Conservation (phyloP, 2,329 filamentous ascomycete genomes). For the Cercospora sp. region DNA sequence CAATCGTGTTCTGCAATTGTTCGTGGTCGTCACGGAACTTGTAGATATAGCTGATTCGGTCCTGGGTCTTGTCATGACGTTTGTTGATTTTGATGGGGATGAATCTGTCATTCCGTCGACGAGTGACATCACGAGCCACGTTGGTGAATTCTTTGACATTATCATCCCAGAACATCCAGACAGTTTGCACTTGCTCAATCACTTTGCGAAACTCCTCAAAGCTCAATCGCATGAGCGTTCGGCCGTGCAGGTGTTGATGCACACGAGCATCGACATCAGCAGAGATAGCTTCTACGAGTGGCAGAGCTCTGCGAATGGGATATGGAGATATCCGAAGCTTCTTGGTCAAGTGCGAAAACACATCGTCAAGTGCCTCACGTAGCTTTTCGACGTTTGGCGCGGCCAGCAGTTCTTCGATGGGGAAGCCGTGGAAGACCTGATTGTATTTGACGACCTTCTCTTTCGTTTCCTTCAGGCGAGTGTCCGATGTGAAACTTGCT, state of each 20-base stretch:
- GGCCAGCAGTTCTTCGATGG: slow-evolving; percentile 88
- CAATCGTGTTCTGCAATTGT: slow-evolving; percentile 92
- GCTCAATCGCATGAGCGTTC: slow-evolving; percentile 85
- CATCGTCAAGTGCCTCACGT: slow-evolving; percentile 82
- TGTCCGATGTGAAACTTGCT: slow-evolving; percentile 94
- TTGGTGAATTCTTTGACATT: slow-evolving; percentile 98
- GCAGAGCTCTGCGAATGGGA: slow-evolving; percentile 84
- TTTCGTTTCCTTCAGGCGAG: slow-evolving; percentile 90
- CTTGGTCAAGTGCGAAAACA: slow-evolving; percentile 95
- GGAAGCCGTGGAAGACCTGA: slow-evolving; percentile 97
- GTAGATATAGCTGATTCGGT: slow-evolving; percentile 86
- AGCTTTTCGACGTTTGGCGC: slow-evolving; percentile 87
- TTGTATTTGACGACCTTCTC: slow-evolving; percentile 99
- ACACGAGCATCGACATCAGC: slow-evolving; percentile 85
- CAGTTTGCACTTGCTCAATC: slow-evolving; percentile 78
- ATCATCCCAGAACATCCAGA: slow-evolving; percentile 93
- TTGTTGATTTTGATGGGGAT: slow-evolving; percentile 96
- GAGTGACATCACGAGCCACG: slow-evolving; percentile 89
- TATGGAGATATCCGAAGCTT: slow-evolving; percentile 96
- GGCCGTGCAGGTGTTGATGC: slow-evolving; percentile 81
- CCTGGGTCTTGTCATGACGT: slow-evolving; percentile 84
- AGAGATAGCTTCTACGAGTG: slow-evolving; percentile 95
- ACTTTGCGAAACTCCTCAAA: slow-evolving; percentile 85
- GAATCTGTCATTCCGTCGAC: slow-evolving; percentile 93
- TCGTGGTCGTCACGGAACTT: slow-evolving; percentile 97